Base-by-base conservation (phyloP, 2,329 filamentous ascomycete species). In the Polytolypa hystricis region DNA sequence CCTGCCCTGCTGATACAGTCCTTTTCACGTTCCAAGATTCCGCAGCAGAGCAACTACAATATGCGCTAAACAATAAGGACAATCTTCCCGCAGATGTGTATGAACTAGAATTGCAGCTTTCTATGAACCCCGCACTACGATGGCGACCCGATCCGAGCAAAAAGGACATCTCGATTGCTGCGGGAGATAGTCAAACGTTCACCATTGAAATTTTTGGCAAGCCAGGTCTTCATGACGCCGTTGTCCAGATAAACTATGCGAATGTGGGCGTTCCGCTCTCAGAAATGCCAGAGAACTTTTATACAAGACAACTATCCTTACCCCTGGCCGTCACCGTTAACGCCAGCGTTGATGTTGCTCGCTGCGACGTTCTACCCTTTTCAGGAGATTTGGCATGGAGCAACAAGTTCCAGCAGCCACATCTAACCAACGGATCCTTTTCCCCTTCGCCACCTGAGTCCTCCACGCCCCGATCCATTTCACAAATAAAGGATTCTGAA, bases 21-120 rank as follows among this genome's bases (percentile, higher is more conserved):
- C 70, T 91, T 17, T 85, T 95, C 41, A 87, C 84, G 0, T 93
- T 93, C 55, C 79, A 86, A 47, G 86, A 95, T 60, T 93, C 86
- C 1, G 87, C 85, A 0, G 84, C 85, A 43, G 73, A 71, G 5
- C 77, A 83, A 6, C 66, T 94, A 11, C 83, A 89, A 49, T 68
- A 77, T 23, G 83, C 84, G 0, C 66, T 93, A 30, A 71, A 67
- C 36, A 85, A 79, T 50, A 81, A 84, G 51, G 83, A 93, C 48
- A 74, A 87, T 2, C 75, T 81, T 7, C 74, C 81, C 0, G 75
- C 79, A 2, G 86, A 94, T 52, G 62, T 91, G 4, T 87, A 93
- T 53, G 87, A 95, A 54, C 76, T 89, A 39, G 86, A 94, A 54
- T 67, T 85, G 33, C 81, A 87, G 41, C 66, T 93, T 30, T 76